A percentile compares a stretch with the other conserved stretches of the same genome.
Conservation (phyloP, 2,329 filamentous ascomycete species). For the Pleomassaria siparia region DNA sequence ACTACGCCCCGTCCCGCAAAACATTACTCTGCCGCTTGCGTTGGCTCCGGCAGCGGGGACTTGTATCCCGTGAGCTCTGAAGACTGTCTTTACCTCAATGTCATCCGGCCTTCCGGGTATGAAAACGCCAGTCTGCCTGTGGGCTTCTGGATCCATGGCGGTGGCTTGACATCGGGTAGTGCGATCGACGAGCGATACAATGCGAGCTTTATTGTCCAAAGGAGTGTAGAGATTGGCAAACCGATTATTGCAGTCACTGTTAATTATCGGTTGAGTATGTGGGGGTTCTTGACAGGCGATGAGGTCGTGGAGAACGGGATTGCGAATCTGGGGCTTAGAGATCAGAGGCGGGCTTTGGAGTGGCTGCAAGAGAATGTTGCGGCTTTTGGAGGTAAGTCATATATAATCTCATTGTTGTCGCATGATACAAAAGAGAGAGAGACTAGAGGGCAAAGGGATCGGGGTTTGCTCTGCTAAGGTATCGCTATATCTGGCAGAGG, state of each 20-base stretch:
- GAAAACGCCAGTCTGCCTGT: conserved; percentile 51
- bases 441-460: no score
- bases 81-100: conserved; percentile 53
- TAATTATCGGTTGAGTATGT: conserved; percentile 56
- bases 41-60: conserved; percentile 5
- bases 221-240: conserved; percentile 48
- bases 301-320: conserved; percentile 21
- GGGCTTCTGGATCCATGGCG: conserved; percentile 59
- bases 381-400: conserved; percentile 47
- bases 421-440: no score
- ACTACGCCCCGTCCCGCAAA: not conserved
- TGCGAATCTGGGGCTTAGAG: conserved; percentile 50
- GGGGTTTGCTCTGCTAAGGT: no score
- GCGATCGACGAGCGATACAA: conserved; percentile 58
- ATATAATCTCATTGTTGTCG: not conserved
- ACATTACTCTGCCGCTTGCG: conserved; percentile 5
- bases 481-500: no score
- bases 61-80: conserved; percentile 58
- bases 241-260: conserved; percentile 51
- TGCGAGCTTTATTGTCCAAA: conserved; percentile 49
- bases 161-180: conserved; percentile 52
- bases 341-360: conserved; percentile 50
- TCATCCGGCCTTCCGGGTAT: conserved; percentile 47
- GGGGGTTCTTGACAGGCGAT: conserved; percentile 64
- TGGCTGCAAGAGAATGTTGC: conserved; percentile 49